Evolutionary conservation across 352 stramenopile genomes (phyloP), one percentile per base, ranked within the genome.

Genomic region (Elongisporangium undulatum): DNA sequence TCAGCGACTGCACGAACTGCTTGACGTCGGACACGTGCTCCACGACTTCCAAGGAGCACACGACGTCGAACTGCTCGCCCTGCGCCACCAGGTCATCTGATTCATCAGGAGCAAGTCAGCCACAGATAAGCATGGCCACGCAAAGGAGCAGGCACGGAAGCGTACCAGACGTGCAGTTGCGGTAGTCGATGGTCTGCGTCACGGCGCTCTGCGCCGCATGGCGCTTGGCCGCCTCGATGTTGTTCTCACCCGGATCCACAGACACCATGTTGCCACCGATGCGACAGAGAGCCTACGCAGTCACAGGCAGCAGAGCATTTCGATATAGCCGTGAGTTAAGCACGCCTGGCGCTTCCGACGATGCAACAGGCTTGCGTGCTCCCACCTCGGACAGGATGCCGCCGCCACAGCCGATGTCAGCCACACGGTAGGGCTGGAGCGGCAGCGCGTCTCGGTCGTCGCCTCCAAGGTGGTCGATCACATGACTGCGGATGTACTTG

Each of bases 1-100:
- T 89, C 45, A 93, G 78, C 48, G 81, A 82, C 58, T 82, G 74
- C 39, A 95, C 68, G 63, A 94, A 95, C 17, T 71, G 68, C 7
- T 71, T 55, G 24, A 89, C 74, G 51, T 94, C 76, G 2, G 81
- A 75, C 51, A 95, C 86, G 53, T 95, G 86, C 59, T 95, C 86
- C 54, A 95, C 80, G 22, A 95, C 86, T 71, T 95, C 86, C 2
- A 95, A 69, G 51, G 86, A 92, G 55, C 84, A 95, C 29, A 95
- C 84, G n/a, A 95, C 67, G 55, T 95, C 82, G 29, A 93, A 94
- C 51, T 84, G 67, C 56, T 92, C 84, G 56, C 72, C 71, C 16
- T 88, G 69, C 16, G 62, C 66, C 54, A 92, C 82, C 17, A 95
- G 62, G 51, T 90, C 84, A 58, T 95, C 86, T 90, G 53, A 41